These are phyloP conservation scores for Schizochytrium sp. DNA, from an alignment of 108 stramenopile species.

Conservation along the genomic window DNA sequence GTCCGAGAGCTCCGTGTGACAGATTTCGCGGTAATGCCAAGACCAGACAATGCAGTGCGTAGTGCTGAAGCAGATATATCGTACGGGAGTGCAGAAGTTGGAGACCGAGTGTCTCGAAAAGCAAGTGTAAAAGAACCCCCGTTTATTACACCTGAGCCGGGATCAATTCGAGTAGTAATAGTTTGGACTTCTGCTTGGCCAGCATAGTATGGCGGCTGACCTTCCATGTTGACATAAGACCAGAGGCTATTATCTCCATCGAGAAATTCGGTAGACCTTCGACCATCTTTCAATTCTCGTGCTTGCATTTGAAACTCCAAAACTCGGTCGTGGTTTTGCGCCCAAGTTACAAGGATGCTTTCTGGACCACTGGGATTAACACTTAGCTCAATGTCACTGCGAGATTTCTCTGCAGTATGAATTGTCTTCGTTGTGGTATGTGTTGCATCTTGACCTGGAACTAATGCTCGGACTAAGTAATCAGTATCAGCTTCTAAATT, in stretches of 20 bases:
- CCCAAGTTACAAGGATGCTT: not conserved
- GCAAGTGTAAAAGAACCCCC: not conserved
- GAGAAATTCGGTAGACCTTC: not conserved
- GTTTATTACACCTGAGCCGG: not conserved
- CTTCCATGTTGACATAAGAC: not conserved
- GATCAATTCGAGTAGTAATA: slow-evolving; percentile 8
- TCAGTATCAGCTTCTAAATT: not conserved
- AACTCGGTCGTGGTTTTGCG: not conserved
- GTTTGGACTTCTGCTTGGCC: slow-evolving; percentile 30
- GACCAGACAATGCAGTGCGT: not conserved
- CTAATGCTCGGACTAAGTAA: not conserved
- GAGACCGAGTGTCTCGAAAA: not conserved
- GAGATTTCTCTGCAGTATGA: not conserved
- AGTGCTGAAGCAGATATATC: not conserved
- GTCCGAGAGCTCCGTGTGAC: not conserved
- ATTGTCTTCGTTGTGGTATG: not conserved
- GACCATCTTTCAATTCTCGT: not conserved
- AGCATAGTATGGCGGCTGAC: not conserved
- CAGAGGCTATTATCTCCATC: not conserved
- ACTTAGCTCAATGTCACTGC: not conserved
- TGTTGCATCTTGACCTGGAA: not conserved
- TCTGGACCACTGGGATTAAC: not conserved
- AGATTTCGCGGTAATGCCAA: not conserved
- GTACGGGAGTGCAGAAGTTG: not conserved
- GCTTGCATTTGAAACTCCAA: slow-evolving; percentile 42